These are phyloP conservation scores for Ceratocystis lukuohia DNA, from an alignment of 2,329 filamentous ascomycete genomes.

Conservation along the genomic window DNA sequence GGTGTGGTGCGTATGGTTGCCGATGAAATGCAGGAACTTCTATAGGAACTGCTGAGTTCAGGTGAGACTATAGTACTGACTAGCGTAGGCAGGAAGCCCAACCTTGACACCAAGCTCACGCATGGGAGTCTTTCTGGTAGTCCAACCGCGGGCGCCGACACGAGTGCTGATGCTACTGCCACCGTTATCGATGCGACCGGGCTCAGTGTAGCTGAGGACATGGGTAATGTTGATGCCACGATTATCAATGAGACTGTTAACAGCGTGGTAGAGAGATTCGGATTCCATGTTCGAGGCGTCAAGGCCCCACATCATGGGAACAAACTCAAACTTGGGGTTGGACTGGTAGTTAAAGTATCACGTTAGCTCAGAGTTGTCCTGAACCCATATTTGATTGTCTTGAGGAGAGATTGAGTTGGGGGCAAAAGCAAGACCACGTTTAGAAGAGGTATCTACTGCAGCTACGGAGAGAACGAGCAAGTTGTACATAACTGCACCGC, in stretches of 20 bases:
- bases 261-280: conserved; percentile 46
- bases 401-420: conserved; percentile 38
- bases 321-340: conserved; percentile 54
- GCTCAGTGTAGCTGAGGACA: conserved; percentile 69
- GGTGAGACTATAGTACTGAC: conserved; percentile 41
- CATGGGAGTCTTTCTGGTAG: conserved; percentile 57
- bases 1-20: conserved; percentile 23
- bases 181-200: conserved; percentile 47
- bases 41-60: conserved; percentile 57
- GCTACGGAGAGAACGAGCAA: conserved; percentile 12
- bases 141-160: conserved; percentile 55
- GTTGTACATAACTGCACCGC: neutral
- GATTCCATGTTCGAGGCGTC: conserved; percentile 30
- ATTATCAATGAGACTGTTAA: conserved; percentile 39
- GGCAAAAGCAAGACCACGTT: conserved; percentile 62
- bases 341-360: conserved; percentile 78
- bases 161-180: conserved; percentile 49
- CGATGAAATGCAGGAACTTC: conserved; percentile 49
- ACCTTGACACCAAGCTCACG: conserved; percentile 49
- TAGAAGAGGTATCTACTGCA: conserved; percentile 33
- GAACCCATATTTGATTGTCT: conserved; percentile 55
- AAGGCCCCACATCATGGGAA: conserved; percentile 28
- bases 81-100: conserved; percentile 58
- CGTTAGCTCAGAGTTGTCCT: conserved; percentile 44
- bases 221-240: conserved; percentile 47